Evolutionary conservation across 2,329 filamentous ascomycete genomes (phyloP).

Genomic region (Colletotrichum australisinense): DNA sequence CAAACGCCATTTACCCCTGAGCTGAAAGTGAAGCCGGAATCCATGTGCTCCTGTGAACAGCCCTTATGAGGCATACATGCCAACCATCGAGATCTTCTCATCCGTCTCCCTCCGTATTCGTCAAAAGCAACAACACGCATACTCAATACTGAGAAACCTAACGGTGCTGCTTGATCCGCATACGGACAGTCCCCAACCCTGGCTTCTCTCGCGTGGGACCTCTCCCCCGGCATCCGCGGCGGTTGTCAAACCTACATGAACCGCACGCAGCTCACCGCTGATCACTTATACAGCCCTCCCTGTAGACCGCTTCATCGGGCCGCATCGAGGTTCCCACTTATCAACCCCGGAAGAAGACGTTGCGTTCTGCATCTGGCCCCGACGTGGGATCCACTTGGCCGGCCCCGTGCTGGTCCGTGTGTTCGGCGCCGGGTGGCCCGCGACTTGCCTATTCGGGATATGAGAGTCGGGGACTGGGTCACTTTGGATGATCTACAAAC

Average conservation of each 20-base stretch:
- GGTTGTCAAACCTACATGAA: neutral
- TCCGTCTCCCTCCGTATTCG: neutral
- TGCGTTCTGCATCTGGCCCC: neutral
- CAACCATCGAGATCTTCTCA: neutral
- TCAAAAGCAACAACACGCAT: neutral
- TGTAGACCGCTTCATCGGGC: neutral
- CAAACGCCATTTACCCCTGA: neutral
- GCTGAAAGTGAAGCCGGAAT: neutral
- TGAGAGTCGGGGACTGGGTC: neutral
- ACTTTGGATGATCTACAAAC: neutral
- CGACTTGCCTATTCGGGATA: slow-evolving; percentile 25
- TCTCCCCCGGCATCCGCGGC: neutral
- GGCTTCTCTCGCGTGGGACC: neutral
- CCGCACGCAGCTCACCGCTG: neutral
- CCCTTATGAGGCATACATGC: neutral
- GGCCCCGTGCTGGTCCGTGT: slow-evolving; percentile 11
- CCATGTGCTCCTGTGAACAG: neutral
- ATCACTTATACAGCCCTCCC: neutral
- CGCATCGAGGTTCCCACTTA: neutral
- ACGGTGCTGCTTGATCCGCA: neutral
- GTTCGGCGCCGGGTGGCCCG: slow-evolving; percentile 8
- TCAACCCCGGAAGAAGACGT: neutral
- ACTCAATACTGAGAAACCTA: neutral
- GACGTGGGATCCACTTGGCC: neutral
- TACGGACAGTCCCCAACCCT: neutral